Evolutionary conservation across 1,284 basidiomycete species (phyloP).

Genomic region (Fomes fomentarius): DNA sequence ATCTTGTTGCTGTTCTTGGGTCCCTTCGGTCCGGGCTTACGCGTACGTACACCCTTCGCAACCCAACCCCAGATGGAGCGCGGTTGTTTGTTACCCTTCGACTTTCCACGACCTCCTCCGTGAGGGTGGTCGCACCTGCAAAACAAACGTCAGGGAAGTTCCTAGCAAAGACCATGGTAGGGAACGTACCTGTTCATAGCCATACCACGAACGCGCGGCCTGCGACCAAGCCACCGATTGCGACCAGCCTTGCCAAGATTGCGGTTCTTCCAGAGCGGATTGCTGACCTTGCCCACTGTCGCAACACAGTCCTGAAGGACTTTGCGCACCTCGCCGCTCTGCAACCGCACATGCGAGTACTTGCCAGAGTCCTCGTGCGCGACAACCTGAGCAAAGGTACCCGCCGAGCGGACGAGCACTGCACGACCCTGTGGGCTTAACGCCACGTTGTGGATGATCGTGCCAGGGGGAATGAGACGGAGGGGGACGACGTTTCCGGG

Average conservation of each 20-base stretch:
- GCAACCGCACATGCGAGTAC: conserved; percentile 86
- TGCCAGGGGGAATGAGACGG: conserved; percentile 90
- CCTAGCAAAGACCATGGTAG: neutral
- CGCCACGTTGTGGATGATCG: conserved; percentile 87
- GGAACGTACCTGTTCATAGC: conserved; percentile 92
- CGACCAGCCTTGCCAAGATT: conserved; percentile 93
- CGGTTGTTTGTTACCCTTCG: conserved; percentile 94
- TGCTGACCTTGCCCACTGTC: conserved; percentile 92
- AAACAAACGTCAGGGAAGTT: conserved; percentile 4
- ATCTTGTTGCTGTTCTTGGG: conserved; percentile 93
- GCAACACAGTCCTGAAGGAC: conserved; percentile 85
- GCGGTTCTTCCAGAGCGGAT: conserved; percentile 87
- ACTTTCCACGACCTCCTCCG: conserved; percentile 98
- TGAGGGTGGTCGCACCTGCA: conserved; percentile 90
- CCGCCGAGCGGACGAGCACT: conserved; percentile 88
- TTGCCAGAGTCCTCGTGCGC: conserved; percentile 69
- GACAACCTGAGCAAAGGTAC: conserved; percentile 84
- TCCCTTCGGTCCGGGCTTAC: conserved; percentile 86
- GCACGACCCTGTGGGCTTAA: conserved; percentile 80
- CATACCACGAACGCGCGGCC: conserved; percentile 92
- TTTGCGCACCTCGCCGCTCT: conserved; percentile 92
- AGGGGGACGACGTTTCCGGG: conserved; percentile 95
- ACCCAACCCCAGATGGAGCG: conserved; percentile 92
- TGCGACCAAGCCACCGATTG: conserved; percentile 84
- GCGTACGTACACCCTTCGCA: conserved; percentile 90